A percentile compares a stretch with the other conserved stretches of the same genome.
These are phyloP conservation scores for Pulveroboletus sp. DNA, from an alignment of 768 basidiomycete genomes.

Conservation along the genomic window DNA sequence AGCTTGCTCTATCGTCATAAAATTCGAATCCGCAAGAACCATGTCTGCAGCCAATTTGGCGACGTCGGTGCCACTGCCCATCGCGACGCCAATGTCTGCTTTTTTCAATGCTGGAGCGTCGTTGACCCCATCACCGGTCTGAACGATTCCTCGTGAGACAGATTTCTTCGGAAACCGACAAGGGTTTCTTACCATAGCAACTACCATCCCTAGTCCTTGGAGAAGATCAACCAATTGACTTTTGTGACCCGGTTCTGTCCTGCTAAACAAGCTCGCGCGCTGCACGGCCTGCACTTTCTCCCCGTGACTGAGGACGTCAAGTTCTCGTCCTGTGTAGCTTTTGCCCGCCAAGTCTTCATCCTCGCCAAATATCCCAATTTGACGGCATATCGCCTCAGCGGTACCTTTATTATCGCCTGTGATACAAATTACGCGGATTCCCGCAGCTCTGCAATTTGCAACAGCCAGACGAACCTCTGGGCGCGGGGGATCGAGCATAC, in stretches of 20 bases:
- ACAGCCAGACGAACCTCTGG: constrained; percentile 89
- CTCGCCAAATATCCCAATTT: constrained; percentile 90
- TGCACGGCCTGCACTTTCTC: constrained; percentile 88
- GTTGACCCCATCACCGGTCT: constrained; percentile 98
- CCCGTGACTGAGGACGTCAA: constrained; percentile 75
- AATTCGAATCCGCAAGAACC: constrained; percentile 97
- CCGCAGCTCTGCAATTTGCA: constrained; percentile 87
- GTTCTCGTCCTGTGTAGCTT: constrained; percentile 91
- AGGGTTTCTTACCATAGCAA: constrained; percentile 75
- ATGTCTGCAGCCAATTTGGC: constrained; percentile 98
- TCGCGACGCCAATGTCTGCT: constrained; percentile 97
- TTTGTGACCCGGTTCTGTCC: constrained; percentile 96
- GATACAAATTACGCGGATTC: constrained; percentile 95
- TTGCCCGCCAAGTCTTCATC: constrained; percentile 91
- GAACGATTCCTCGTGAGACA: constrained; percentile 8
- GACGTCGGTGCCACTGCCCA: constrained; percentile 99
- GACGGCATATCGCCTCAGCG: constrained; percentile 94
- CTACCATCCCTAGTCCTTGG: constrained; percentile 88
- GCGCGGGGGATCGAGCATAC: constrained; percentile 97
- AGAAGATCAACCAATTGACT: constrained; percentile 90
- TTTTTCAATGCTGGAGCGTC: constrained; percentile 96
- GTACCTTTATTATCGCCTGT: constrained; percentile 98
- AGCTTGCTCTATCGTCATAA: constrained; percentile 93
- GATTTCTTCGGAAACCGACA: constrained; percentile 7
- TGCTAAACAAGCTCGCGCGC: constrained; percentile 83